Base-by-base conservation (phyloP, 768 basidiomycete species). In the Naganishia antarctica region DNA sequence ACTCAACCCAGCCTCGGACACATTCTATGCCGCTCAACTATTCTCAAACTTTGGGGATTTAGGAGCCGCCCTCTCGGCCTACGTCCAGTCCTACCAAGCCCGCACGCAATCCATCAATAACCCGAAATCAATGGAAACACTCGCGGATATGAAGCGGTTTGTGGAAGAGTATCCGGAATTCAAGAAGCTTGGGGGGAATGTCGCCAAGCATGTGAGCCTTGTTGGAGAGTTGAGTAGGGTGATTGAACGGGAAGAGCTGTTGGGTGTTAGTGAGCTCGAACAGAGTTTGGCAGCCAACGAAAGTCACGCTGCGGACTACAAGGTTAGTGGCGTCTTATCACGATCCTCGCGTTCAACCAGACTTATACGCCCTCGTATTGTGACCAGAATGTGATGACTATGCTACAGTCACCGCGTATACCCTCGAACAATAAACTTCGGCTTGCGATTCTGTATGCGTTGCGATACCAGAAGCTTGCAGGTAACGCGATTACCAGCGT, bases 161-260 rank as follows among this genome's bases (percentile, higher is more conserved):
- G 89, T 99, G 1, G 96, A 99, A 75, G 93, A 97, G 71, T 99
- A 94, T 78, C 96, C 96, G 0, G 96, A 99, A 77, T 97, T 98
- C 73, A 83, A 87, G 70, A 93, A 93, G 75, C 82, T 99, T 31
- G 92, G 96, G 0, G 93, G 93, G 9, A 99, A 99, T 75, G 96
- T 99, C 31, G 94, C 91, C 80, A 99, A 98, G 78, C 96, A 98
- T 72, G 96, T 98, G 23, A 90, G 94, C 7, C 79, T 99, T 25
- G 96, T 99, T 0, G 94, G 96, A 13, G 96, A 99, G 75, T 82
- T 99, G 66, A 94, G 91, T 73, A 82, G 94, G 65, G 78, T 98
- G 48, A 91, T 98, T 16, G 89, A 85, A 59, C 80, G 85, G 65
- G 88, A 93, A 72, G 89, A 87, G 72, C 79, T 98, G 47, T 80